Conservation (phyloP, 208 protist genomes). For the Naegleria gruberi region DNA sequence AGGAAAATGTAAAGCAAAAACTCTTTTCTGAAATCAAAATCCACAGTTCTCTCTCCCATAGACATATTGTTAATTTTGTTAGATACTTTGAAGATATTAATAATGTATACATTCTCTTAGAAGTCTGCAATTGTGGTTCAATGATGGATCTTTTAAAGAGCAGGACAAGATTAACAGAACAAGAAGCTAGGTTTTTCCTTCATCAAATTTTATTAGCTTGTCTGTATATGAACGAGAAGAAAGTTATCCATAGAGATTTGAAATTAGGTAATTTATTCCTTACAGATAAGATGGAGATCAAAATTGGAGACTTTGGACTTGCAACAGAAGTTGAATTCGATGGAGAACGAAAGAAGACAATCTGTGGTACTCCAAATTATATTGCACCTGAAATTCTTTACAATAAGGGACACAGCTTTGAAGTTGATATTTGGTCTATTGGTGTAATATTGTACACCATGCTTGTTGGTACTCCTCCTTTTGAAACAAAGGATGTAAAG, state of each 20-base stretch:
- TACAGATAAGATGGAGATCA: conserved; percentile 37
- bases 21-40: conserved; percentile 91
- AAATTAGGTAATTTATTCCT: conserved; percentile 70
- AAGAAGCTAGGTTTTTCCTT: background rate
- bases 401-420: conserved; percentile 52
- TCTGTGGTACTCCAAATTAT: conserved; percentile 65
- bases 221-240: conserved; percentile 48
- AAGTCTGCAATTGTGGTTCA: conserved; percentile 81
- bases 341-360: conserved; percentile 50
- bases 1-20: conserved; percentile 86
- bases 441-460: conserved; percentile 70
- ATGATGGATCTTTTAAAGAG: conserved; percentile 89
- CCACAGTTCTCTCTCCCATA: conserved; percentile 85
- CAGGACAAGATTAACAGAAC: background rate
- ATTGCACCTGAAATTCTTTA: conserved; percentile 53
- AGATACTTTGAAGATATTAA: conserved; percentile 90
- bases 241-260: conserved; percentile 69
- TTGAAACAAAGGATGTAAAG: conserved; percentile 69
- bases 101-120: conserved; percentile 95
- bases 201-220: conserved; percentile 47
- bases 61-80: conserved; percentile 90
- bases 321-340: conserved; percentile 38
- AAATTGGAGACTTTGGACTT: conserved; percentile 62
- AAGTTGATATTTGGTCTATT: conserved; percentile 79
- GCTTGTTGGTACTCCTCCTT: conserved; percentile 72